phyloP scores from a whole-genome alignment of 2,329 filamentous ascomycete species.

The Davidsoniella australis region DNA sequence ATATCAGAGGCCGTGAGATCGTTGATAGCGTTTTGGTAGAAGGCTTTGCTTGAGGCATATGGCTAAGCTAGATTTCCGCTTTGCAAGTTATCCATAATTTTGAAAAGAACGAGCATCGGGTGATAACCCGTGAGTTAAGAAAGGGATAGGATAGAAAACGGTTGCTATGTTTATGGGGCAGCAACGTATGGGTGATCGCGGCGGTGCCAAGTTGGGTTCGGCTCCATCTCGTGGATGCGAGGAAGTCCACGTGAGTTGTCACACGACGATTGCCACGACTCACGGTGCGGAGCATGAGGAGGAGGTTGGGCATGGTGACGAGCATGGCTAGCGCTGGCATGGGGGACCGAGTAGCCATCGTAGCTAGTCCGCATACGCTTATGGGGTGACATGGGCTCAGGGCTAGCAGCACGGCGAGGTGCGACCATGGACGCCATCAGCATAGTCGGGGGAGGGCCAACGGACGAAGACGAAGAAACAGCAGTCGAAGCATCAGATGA shows the following conservation, averaged over 20 bases:
- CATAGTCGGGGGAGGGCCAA: neutral
- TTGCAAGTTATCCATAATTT: too few species aligned
- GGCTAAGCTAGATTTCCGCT: too few species aligned
- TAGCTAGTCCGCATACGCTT: slow-evolving; percentile 34
- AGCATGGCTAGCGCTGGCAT: neutral
- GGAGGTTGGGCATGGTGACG: neutral
- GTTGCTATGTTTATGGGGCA: neutral
- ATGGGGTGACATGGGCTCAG: slow-evolving; percentile 20
- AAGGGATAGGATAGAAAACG: too few species aligned
- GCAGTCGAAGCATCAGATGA: neutral
- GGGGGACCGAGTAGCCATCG: slow-evolving; percentile 21
- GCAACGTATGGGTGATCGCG: slow-evolving; percentile 1
- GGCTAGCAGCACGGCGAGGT: slow-evolving; percentile 14
- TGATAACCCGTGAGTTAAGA: too few species aligned
- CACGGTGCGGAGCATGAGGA: slow-evolving; percentile 17
- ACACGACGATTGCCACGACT: slow-evolving; percentile 15
- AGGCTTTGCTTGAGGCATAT: too few species aligned
- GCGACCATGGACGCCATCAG: neutral
- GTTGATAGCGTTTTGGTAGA: neutral
- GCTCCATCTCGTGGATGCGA: slow-evolving; percentile 2
- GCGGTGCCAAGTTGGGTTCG: neutral
- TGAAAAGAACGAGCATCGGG: too few species aligned
- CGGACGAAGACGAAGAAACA: neutral
- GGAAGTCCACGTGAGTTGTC: neutral
- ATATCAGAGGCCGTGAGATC: slow-evolving; percentile 1